Percentiles rank a stretch among this genome's conserved stretches.
These are phyloP conservation scores for Puya raimondii DNA, from an alignment of 176 grass and related monocot species.

Conservation along the genomic window DNA sequence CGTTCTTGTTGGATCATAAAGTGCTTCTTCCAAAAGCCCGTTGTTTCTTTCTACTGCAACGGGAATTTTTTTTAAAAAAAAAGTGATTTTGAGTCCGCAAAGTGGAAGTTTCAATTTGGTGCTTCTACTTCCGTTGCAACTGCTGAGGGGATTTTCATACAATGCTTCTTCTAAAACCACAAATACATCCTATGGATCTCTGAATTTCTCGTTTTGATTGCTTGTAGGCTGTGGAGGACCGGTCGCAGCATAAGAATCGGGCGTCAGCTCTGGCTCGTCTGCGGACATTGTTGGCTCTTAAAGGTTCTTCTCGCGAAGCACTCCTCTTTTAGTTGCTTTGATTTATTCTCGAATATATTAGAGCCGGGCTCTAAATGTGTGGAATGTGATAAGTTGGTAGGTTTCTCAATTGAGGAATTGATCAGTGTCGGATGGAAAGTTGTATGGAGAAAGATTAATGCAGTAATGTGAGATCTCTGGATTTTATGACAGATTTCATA, in stretches of 20 bases:
- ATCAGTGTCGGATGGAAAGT: background rate
- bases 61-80: too few relatives aligned
- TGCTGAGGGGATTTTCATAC: too few relatives aligned
- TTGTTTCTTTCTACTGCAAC: too few relatives aligned
- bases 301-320: slow-evolving; percentile 37
- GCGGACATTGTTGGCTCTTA: slow-evolving; percentile 71
- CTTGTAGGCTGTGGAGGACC: slow-evolving; percentile 76
- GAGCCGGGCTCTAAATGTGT: background rate
- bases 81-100: too few relatives aligned
- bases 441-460: background rate
- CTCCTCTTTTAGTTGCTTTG: background rate
- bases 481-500: background rate
- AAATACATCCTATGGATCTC: too few relatives aligned
- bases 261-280: slow-evolving; percentile 62
- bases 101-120: too few relatives aligned
- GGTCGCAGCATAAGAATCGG: slow-evolving; percentile 89
- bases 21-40: too few relatives aligned
- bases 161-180: too few relatives aligned
- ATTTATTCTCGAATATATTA: background rate
- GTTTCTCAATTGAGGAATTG: background rate
- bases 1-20: too few relatives aligned
- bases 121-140: too few relatives aligned
- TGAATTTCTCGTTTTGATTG: background rate
- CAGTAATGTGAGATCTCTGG: background rate
- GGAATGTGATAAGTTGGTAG: background rate